A percentile compares a stretch with the other conserved stretches of the same genome.
These are phyloP conservation scores for Setaria italica DNA, from an alignment of 202 grass and related monocot genomes.

Conservation along the genomic window DNA sequence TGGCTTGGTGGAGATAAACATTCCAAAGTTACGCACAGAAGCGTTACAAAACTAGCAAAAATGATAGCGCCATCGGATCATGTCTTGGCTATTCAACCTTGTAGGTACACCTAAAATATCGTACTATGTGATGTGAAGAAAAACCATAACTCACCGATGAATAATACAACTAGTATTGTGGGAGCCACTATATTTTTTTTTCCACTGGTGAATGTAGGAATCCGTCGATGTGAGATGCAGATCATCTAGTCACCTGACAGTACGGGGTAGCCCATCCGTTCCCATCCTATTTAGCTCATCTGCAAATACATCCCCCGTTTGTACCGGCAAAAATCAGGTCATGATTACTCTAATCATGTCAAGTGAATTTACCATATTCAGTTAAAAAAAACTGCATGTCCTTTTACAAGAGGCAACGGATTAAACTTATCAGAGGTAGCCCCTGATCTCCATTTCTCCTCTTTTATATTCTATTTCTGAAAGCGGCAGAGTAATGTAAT, in stretches of 20 bases:
- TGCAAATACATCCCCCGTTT: neutral
- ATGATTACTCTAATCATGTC: neutral
- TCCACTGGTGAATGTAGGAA: neutral
- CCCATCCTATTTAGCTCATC: slow-evolving; percentile 1
- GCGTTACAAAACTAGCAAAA: neutral
- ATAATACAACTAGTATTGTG: neutral
- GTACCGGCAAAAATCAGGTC: neutral
- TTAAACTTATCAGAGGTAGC: neutral
- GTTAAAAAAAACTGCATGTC: neutral
- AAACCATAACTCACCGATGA: neutral
- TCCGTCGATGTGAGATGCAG: neutral
- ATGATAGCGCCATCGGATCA: neutral
- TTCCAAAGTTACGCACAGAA: neutral
- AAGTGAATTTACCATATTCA: neutral
- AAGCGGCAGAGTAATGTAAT: neutral
- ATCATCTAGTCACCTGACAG: slow-evolving; percentile 40
- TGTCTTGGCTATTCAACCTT: neutral
- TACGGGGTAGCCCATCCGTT: neutral
- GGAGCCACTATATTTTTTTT: slow-evolving; percentile 1
- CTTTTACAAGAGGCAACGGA: neutral
- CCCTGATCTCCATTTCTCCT: neutral
- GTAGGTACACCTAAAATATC: neutral
- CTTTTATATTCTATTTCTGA: neutral
- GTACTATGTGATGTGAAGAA: neutral
- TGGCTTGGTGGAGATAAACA: neutral